Evolutionary conservation across 2,329 filamentous ascomycete species (phyloP).

Genomic region (Xylariales sp.): DNA sequence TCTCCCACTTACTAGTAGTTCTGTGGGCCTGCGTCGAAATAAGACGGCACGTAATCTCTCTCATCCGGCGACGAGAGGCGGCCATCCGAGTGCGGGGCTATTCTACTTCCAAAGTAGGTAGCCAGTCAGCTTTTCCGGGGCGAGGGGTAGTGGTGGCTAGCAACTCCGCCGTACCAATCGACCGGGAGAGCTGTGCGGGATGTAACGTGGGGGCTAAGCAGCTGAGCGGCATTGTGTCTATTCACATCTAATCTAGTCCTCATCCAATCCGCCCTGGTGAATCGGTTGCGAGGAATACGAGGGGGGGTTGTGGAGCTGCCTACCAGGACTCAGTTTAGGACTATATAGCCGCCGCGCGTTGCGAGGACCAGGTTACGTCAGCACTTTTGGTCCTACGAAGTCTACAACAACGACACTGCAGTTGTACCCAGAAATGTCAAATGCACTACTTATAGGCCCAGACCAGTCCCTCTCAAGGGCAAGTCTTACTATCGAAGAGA

Average conservation of each 20-base stretch:
- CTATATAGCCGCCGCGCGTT: not conserved
- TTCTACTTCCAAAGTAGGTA: no score
- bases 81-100: no score
- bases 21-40: not conserved
- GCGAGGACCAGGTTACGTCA: not conserved
- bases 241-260: not conserved
- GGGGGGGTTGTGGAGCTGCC: slow-evolving; percentile 10
- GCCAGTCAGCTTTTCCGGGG: no score
- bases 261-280: not conserved
- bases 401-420: not conserved
- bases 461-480: not conserved
- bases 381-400: not conserved
- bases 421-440: not conserved
- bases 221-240: slow-evolving; percentile 7
- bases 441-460: not conserved
- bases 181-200: not conserved
- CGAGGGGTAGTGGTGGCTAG: no score
- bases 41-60: not conserved
- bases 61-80: not conserved
- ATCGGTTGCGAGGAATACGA: not conserved
- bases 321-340: not conserved
- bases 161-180: not conserved
- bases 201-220: slow-evolving; percentile 3
- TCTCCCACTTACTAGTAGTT: not conserved
- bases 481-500: not conserved